A percentile compares a stretch with the other conserved stretches of the same genome.
Conservation (phyloP, 106 monocot genomes). For the Dendrobium catenatum region DNA sequence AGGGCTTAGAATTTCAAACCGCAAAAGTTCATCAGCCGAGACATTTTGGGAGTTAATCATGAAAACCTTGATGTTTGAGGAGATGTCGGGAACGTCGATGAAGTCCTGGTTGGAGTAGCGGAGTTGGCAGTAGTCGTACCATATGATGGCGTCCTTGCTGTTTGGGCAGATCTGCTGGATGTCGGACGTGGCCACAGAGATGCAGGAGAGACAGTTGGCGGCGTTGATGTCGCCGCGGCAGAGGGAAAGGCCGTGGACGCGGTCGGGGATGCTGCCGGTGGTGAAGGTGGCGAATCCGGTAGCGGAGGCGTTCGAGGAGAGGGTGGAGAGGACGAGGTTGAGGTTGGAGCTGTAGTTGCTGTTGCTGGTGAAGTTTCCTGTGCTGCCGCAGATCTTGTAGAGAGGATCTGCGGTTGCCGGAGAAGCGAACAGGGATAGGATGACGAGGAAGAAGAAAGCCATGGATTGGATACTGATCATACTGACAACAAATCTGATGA, state of each 20-base stretch:
- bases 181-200: conserved; percentile 10
- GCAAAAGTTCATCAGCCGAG: neutral
- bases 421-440: neutral
- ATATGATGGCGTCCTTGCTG: conserved; percentile 19
- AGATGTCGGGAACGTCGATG: neutral
- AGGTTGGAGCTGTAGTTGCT: conserved; percentile 7
- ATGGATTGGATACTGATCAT: neutral
- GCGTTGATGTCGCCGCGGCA: conserved; percentile 34
- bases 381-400: neutral
- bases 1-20: conserved; percentile 4
- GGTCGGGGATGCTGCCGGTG: conserved; percentile 6
- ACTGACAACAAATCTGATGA: no score
- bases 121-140: conserved; percentile 35
- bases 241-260: conserved; percentile 25
- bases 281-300: neutral
- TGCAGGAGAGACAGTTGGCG: conserved; percentile 23
- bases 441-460: neutral
- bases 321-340: neutral
- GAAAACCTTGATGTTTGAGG: neutral
- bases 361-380: conserved; percentile 6
- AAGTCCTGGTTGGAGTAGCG: conserved; percentile 29
- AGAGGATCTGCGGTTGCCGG: neutral
- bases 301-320: neutral
- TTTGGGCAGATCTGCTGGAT: conserved; percentile 12
- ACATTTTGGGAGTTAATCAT: neutral